Conservation (phyloP, 1,284 basidiomycete species). For the Leccinum ponderosum region DNA sequence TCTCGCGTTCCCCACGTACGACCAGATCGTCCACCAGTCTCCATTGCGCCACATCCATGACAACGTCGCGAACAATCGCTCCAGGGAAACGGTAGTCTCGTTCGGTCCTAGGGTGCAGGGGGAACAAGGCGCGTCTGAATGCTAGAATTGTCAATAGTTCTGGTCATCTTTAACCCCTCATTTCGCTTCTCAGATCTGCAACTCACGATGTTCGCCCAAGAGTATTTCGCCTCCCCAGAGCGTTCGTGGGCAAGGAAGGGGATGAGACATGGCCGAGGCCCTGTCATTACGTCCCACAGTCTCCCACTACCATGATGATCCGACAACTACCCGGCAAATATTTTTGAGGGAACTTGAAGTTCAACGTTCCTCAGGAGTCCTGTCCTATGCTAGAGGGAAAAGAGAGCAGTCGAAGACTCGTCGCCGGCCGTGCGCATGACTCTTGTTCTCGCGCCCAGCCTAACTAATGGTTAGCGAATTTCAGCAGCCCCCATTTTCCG, state of each 20-base stretch:
- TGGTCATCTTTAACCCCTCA: conserved; percentile 6
- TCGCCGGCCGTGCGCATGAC: background rate
- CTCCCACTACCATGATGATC: background rate
- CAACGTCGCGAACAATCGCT: background rate
- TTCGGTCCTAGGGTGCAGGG: background rate
- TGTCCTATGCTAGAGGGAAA: background rate
- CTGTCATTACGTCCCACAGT: conserved; percentile 12
- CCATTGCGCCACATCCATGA: background rate
- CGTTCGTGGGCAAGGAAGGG: background rate
- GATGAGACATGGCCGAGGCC: background rate
- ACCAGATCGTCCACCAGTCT: background rate
- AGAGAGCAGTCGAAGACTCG: background rate
- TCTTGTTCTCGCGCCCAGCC: background rate
- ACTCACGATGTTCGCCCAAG: conserved; percentile 2
- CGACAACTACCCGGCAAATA: background rate
- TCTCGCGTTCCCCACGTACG: background rate
- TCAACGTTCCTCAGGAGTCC: conserved; percentile 9
- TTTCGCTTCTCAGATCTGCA: background rate
- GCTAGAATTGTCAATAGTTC: background rate
- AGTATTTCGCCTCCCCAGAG: background rate
- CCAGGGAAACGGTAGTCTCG: background rate
- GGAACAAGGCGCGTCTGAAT: background rate
- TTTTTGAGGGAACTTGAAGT: background rate
- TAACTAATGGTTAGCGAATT: background rate
- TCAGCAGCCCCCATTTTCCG: background rate